phyloP scores from a whole-genome alignment of 2,329 filamentous ascomycete species.

The Cryphonectria radicalis region DNA sequence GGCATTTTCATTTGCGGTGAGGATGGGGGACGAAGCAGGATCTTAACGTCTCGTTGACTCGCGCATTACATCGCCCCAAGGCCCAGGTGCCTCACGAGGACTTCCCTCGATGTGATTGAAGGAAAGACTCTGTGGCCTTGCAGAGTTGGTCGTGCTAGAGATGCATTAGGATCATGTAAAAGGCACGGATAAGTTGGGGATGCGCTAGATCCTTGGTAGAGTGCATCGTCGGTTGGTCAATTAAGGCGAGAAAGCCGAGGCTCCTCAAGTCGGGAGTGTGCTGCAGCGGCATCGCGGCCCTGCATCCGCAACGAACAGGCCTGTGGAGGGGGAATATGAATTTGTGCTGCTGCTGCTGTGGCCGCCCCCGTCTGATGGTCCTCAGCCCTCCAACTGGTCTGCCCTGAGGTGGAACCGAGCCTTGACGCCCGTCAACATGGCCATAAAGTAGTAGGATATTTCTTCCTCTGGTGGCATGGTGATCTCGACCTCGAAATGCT shows the following conservation, averaged over 20 bases:
- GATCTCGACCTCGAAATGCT: conserved; percentile 50
- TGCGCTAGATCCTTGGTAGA: not conserved
- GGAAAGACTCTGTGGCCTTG: conserved; percentile 10
- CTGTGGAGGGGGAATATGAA: not conserved
- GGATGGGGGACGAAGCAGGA: not conserved
- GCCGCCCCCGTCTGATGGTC: not conserved
- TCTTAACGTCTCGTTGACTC: not conserved
- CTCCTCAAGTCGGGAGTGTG: not conserved
- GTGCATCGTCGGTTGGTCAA: conserved; percentile 1
- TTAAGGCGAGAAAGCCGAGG: not conserved
- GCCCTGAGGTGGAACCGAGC: conserved; percentile 43
- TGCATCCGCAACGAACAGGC: not conserved
- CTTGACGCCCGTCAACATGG: conserved; percentile 54
- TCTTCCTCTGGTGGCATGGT: conserved; percentile 44
- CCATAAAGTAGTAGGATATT: conserved; percentile 54
- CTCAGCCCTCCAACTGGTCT: not conserved
- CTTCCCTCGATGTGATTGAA: conserved; percentile 8
- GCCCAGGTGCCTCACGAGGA: not conserved
- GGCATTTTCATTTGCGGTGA: not conserved
- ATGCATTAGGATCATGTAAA: not conserved
- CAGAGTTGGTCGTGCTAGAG: not conserved
- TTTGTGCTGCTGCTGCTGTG: not conserved
- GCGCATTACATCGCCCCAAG: not conserved
- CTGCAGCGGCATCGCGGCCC: conserved; percentile 12
- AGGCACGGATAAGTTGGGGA: conserved; percentile 1